Percentiles rank a stretch among this genome's conserved stretches.
Evolutionary conservation across 805 yeast species (phyloP).

Genomic region (Cyberlindnera galapagoensis): DNA sequence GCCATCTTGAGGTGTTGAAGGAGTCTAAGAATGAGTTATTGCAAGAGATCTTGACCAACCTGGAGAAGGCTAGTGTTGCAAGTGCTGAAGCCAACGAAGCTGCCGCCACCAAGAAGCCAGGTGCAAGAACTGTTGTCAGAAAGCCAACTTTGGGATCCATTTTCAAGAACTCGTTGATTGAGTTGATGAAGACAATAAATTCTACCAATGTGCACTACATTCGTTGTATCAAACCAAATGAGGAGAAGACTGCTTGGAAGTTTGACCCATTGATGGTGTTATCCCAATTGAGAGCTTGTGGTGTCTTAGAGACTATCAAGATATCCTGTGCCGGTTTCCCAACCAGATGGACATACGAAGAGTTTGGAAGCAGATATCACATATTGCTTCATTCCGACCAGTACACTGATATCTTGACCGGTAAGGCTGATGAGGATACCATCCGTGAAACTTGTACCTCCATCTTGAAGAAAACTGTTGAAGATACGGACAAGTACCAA

Average conservation of each 20-base stretch:
- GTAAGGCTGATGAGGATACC: slow-evolving; percentile 44
- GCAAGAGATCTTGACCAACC: slow-evolving; percentile 53
- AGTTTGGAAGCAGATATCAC: slow-evolving; percentile 85
- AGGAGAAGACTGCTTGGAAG: slow-evolving; percentile 90
- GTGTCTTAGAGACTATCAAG: slow-evolving; percentile 94
- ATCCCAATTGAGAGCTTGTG: slow-evolving; percentile 94
- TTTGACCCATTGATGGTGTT: slow-evolving; percentile 93
- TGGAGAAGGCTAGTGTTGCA: slow-evolving; percentile 43
- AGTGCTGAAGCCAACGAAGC: slow-evolving; percentile 26
- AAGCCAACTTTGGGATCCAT: slow-evolving; percentile 95
- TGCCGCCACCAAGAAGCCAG: slow-evolving; percentile 28
- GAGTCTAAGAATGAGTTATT: slow-evolving; percentile 63
- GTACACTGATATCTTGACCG: slow-evolving; percentile 56
- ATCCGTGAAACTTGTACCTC: slow-evolving; percentile 60
- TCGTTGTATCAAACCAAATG: slow-evolving; percentile 96
- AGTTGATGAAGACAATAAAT: slow-evolving; percentile 86
- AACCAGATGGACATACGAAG: slow-evolving; percentile 90
- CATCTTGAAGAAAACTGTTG: slow-evolving; percentile 59
- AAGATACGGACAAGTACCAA: slow-evolving; percentile 68
- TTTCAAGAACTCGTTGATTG: slow-evolving; percentile 87
- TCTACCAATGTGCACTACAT: slow-evolving; percentile 95
- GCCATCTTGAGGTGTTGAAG: slow-evolving; percentile 80
- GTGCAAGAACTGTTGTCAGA: slow-evolving; percentile 44
- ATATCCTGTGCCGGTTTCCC: slow-evolving; percentile 99
- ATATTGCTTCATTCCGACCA: slow-evolving; percentile 67